A percentile compares a stretch with the other conserved stretches of the same genome.
Evolutionary conservation across 2,329 filamentous ascomycete species (phyloP).

Genomic region (Simplicillium sp.): DNA sequence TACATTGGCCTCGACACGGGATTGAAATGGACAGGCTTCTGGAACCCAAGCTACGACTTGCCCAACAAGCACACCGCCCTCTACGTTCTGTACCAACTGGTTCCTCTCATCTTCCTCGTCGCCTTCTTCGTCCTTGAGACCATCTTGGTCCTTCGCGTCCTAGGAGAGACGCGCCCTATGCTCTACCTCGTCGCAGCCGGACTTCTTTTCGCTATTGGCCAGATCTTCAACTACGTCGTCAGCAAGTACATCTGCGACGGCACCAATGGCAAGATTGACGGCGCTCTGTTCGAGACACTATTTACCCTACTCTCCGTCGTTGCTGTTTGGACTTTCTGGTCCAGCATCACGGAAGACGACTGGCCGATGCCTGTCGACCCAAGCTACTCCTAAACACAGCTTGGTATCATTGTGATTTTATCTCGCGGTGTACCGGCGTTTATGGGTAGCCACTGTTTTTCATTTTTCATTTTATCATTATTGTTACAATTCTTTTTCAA

Average conservation of each 20-base stretch:
- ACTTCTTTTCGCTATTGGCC: constrained; percentile 80
- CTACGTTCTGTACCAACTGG: constrained; percentile 88
- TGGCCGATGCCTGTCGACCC: constrained; percentile 59
- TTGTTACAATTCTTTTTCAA: constrained; percentile 7
- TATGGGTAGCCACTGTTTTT: constrained; percentile 9
- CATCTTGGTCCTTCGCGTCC: constrained; percentile 72
- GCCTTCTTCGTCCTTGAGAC: constrained; percentile 78
- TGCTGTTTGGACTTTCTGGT: constrained; percentile 92
- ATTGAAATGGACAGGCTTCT: constrained; percentile 74
- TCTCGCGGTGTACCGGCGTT: constrained; percentile 11
- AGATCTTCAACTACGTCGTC: constrained; percentile 93
- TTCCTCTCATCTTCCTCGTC: constrained; percentile 81
- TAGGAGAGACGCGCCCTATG: constrained; percentile 90
- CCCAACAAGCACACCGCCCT: constrained; percentile 72
- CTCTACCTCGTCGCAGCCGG: constrained; percentile 68
- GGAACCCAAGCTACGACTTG: constrained; percentile 47
- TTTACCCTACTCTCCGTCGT: constrained; percentile 83
- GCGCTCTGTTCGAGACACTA: constrained; percentile 82
- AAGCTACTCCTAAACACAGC: constrained; percentile 25
- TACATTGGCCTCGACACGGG: constrained; percentile 95
- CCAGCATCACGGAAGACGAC: constrained; percentile 97
- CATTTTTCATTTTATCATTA: constrained; percentile 10
- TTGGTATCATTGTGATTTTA: constrained; percentile 7
- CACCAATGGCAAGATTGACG: constrained; percentile 79
- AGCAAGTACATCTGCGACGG: constrained; percentile 85